phyloP scores from a whole-genome alignment of 768 basidiomycete genomes.

The Termitomyces sp. region DNA sequence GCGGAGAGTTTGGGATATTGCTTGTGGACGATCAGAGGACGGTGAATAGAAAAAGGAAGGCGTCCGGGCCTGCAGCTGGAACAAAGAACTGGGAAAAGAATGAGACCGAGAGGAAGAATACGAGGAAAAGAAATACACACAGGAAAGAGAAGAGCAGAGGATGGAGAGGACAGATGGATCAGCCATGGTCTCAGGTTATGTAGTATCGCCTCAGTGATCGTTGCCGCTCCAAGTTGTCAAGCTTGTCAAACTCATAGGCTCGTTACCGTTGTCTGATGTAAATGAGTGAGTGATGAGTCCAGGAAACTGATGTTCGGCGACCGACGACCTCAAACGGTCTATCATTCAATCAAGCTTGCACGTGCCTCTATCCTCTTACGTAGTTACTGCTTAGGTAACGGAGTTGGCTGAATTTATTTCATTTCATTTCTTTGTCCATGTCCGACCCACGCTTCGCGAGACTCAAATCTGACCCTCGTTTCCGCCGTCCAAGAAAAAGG shows the following conservation, averaged over 20 bases:
- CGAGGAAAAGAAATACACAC: conserved; percentile 3
- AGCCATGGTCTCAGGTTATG: conserved; percentile 9
- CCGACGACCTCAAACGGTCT: too few species aligned
- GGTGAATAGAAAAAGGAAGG: conserved; percentile 16
- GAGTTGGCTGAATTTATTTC: too few species aligned
- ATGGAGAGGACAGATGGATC: not conserved
- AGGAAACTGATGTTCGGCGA: too few species aligned
- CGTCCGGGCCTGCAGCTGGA: conserved; percentile 15
- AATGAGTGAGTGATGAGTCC: not conserved
- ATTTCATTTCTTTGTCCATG: too few species aligned
- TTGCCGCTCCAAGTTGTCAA: conserved; percentile 9
- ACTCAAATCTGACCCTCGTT: conserved; percentile 89
- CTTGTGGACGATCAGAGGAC: conserved; percentile 4
- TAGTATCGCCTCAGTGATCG: conserved; percentile 7
- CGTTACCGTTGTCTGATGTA: not conserved
- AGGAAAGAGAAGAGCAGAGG: conserved; percentile 12
- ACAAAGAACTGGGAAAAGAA: conserved; percentile 13
- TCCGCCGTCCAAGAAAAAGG: conserved; percentile 79
- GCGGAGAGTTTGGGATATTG: conserved; percentile 10
- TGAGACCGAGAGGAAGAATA: not conserved
- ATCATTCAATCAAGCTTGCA: not conserved
- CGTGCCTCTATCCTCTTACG: conserved; percentile 11
- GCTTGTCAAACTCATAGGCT: not conserved
- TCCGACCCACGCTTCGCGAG: conserved; percentile 87
- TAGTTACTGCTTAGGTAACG: too few species aligned